A percentile compares a stretch with the other conserved stretches of the same genome.
Conservation (phyloP, 2,329 filamentous ascomycete genomes). For the Pseudogymnoascus sp. region DNA sequence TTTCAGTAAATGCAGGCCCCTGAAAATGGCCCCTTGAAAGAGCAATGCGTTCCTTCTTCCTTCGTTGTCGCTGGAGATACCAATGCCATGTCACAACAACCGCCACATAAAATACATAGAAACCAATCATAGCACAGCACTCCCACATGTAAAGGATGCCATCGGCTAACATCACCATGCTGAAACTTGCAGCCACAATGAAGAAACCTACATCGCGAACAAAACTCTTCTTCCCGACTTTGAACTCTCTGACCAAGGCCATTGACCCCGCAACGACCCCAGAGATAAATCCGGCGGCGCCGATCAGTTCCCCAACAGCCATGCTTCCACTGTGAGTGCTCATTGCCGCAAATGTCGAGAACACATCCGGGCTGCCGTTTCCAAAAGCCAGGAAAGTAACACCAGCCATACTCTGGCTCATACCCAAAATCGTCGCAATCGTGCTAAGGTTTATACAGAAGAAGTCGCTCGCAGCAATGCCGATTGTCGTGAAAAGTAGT, state of each 20-base stretch:
- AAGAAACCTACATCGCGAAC: conserved; percentile 90
- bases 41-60: conserved; percentile 56
- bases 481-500: conserved; percentile 90
- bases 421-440: conserved; percentile 77
- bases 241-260: conserved; percentile 92
- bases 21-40: conserved; percentile 69
- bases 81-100: conserved; percentile 92
- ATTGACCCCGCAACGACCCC: conserved; percentile 94
- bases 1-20: conserved; percentile 42
- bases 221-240: conserved; percentile 82
- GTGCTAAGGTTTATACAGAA: conserved; percentile 96
- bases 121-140: conserved; percentile 79
- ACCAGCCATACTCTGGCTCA: conserved; percentile 92
- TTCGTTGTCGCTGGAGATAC: conserved; percentile 58
- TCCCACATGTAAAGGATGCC: conserved; percentile 82
- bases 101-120: conserved; percentile 82
- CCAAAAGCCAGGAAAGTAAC: conserved; percentile 96
- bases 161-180: conserved; percentile 79
- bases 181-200: conserved; percentile 76
- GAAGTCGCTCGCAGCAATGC: conserved; percentile 96
- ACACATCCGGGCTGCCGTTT: conserved; percentile 96
- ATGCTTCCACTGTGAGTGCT: conserved; percentile 93
- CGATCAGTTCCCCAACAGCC: conserved; percentile 89
- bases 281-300: conserved; percentile 91
- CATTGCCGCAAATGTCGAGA: conserved; percentile 98